phyloP scores from a whole-genome alignment of 2,329 filamentous ascomycete genomes.

The Aureobasidium sp. region DNA sequence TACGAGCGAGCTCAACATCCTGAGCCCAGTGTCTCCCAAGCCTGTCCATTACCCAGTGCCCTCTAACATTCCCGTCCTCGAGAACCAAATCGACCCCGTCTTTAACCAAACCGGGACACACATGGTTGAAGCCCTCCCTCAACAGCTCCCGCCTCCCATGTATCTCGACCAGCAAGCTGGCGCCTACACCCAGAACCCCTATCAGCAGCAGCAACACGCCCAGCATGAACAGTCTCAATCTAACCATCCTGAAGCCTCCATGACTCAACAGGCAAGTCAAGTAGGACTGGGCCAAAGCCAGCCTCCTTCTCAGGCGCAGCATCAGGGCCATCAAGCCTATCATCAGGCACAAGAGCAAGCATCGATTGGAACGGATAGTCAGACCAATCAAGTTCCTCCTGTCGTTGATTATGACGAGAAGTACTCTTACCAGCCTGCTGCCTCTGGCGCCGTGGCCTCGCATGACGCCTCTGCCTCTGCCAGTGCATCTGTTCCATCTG shows the following conservation, averaged over 20 bases:
- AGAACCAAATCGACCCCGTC: slow-evolving; percentile 64
- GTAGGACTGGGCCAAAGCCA: not conserved
- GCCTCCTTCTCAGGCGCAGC: not conserved
- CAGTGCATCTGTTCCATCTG: slow-evolving; percentile 3
- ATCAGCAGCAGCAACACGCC: not conserved
- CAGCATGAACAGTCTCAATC: not conserved
- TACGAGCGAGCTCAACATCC: slow-evolving; percentile 49
- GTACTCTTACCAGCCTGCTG: slow-evolving; percentile 6
- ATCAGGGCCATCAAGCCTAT: slow-evolving; percentile 3
- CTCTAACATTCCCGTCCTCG: slow-evolving; percentile 61
- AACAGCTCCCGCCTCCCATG: slow-evolving; percentile 5
- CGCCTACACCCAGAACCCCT: not conserved
- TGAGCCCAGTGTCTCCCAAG: slow-evolving; percentile 65
- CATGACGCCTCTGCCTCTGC: slow-evolving; percentile 27
- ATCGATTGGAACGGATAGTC: slow-evolving; percentile 10
- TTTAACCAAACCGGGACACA: slow-evolving; percentile 53
- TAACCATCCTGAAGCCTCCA: slow-evolving; percentile 6
- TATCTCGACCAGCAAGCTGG: not conserved
- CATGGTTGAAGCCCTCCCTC: slow-evolving; percentile 1
- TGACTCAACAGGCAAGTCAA: not conserved
- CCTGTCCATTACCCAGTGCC: slow-evolving; percentile 62
- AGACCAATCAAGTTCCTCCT: slow-evolving; percentile 11
- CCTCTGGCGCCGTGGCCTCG: slow-evolving; percentile 20
- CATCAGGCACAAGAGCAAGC: slow-evolving; percentile 14
- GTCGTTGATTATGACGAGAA: slow-evolving; percentile 10